These are phyloP conservation scores for Rhizopogon salebrosus DNA, from an alignment of 768 basidiomycete species.

Conservation along the genomic window DNA sequence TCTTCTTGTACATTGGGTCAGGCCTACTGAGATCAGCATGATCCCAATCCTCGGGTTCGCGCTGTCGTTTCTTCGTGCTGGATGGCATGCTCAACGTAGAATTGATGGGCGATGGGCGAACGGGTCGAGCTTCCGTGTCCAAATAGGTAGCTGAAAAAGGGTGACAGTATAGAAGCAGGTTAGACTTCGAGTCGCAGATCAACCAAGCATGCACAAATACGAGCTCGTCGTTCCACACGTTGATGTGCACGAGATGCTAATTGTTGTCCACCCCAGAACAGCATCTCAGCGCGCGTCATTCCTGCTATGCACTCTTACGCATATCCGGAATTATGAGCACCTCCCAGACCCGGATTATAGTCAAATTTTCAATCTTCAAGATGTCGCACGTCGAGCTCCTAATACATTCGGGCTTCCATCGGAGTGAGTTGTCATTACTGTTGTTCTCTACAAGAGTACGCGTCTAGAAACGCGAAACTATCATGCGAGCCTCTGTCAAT, in stretches of 20 bases:
- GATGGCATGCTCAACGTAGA: not conserved
- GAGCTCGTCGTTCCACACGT: not conserved
- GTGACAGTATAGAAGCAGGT: not conserved
- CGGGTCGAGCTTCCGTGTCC: not conserved
- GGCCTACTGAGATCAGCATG: constrained; percentile 4
- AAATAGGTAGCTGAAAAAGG: not conserved
- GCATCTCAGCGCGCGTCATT: not conserved
- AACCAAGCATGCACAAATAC: constrained; percentile 2
- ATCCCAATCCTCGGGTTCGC: constrained; percentile 7
- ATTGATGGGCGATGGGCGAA: not conserved
- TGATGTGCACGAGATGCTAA: not conserved
- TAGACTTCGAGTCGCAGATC: not conserved
- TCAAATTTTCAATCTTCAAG: too few species aligned
- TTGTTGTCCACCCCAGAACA: not conserved
- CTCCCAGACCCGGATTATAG: too few species aligned
- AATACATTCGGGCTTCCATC: too few species aligned
- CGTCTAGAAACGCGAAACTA: too few species aligned
- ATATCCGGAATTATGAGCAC: too few species aligned
- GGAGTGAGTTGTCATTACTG: too few species aligned
- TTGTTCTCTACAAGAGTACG: too few species aligned
- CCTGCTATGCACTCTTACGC: too few species aligned
- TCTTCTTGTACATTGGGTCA: constrained; percentile 7
- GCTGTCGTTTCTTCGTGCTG: constrained; percentile 4
- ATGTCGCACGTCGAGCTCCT: too few species aligned
- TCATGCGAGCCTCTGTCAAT: too few species aligned